phyloP scores from a whole-genome alignment of 352 stramenopile species.

The Phytophthora constricta region DNA sequence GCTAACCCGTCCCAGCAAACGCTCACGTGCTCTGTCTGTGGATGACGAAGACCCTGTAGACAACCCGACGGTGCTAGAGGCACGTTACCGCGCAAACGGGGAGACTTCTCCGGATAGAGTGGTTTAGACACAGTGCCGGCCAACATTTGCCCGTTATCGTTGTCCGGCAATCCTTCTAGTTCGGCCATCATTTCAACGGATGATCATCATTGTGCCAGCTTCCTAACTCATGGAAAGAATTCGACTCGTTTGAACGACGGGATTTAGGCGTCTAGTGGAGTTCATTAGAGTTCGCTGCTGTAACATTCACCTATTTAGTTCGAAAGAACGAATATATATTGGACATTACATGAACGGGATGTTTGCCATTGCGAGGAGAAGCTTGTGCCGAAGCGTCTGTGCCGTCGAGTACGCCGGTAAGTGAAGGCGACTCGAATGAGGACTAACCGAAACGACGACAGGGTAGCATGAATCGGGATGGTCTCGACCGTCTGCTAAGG shows the following conservation, averaged over 20 bases:
- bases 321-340: constrained; percentile 31
- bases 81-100: constrained; percentile 30
- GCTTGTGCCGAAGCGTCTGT: constrained; percentile 58
- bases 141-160: not conserved
- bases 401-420: constrained; percentile 65
- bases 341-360: constrained; percentile 27
- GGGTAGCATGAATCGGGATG: constrained; percentile 69
- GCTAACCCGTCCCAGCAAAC: constrained; percentile 60
- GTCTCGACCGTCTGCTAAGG: constrained; percentile 47
- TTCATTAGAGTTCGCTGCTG: constrained; percentile 23
- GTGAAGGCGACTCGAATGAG: constrained; percentile 49
- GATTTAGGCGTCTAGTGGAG: constrained; percentile 11
- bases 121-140: constrained; percentile 7
- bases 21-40: constrained; percentile 61
- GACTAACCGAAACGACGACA: constrained; percentile 45
- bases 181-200: constrained; percentile 16
- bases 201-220: constrained; percentile 17
- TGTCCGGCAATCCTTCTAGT: constrained; percentile 11
- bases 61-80: constrained; percentile 49
- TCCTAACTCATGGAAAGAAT: constrained; percentile 22
- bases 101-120: constrained; percentile 24
- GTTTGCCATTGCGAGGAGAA: constrained; percentile 65
- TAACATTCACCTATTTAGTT: constrained; percentile 63
- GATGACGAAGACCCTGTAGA: constrained; percentile 64
- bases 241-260: constrained; percentile 16